Evolutionary conservation across 177 flowering plant species (phyloP).

Genomic region (Vitis hybrid): DNA sequence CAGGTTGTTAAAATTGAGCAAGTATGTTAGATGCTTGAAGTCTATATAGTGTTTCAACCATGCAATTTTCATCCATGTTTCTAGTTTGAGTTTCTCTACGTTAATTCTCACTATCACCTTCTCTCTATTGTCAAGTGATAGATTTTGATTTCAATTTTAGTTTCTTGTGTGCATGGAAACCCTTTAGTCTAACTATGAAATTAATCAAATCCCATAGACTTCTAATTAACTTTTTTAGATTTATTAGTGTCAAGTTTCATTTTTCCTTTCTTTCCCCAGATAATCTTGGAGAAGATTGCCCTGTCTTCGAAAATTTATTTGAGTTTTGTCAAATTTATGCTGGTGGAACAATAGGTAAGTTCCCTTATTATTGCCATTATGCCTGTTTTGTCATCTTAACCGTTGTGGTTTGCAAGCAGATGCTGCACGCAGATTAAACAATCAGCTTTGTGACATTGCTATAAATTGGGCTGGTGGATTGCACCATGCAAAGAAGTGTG

Average conservation of each 20-base stretch:
- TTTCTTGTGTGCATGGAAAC: too few species aligned
- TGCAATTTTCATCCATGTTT: background rate
- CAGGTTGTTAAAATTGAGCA: background rate
- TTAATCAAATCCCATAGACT: too few species aligned
- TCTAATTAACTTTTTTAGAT: too few species aligned
- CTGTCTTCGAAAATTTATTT: conserved; percentile 90
- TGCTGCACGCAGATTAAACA: conserved; percentile 74
- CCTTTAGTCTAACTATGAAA: too few species aligned
- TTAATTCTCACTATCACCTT: background rate
- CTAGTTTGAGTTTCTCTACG: background rate
- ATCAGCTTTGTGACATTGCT: conserved; percentile 90
- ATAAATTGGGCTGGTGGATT: conserved; percentile 99
- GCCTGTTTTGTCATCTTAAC: background rate
- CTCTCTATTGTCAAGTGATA: background rate
- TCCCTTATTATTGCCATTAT: background rate
- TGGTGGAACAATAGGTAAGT: conserved; percentile 93
- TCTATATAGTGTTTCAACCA: background rate
- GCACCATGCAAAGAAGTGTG: conserved; percentile 98
- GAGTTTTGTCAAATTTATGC: conserved; percentile 98
- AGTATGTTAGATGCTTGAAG: background rate
- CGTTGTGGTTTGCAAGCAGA: conserved; percentile 35
- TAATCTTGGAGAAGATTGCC: conserved; percentile 97
- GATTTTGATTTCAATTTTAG: background rate
- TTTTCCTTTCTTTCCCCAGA: conserved; percentile 37
- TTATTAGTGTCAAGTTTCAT: background rate